phyloP scores from a whole-genome alignment of 2,329 filamentous ascomycete species.

The Cladophialophora carrionii region DNA sequence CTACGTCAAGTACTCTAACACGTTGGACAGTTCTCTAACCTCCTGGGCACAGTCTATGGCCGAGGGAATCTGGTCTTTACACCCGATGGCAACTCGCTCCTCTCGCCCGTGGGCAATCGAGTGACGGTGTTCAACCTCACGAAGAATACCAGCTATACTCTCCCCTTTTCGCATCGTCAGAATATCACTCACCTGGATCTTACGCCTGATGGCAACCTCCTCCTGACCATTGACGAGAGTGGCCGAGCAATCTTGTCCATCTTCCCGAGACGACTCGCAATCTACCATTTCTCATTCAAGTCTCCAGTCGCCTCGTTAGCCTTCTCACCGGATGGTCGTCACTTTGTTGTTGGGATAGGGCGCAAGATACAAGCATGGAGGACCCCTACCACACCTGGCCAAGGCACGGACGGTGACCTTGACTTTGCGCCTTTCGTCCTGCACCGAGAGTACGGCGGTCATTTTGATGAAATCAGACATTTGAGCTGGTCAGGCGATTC shows the following conservation, averaged over 20 bases:
- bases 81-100: conserved; percentile 91
- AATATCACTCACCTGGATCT: conserved; percentile 89
- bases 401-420: conserved; percentile 75
- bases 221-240: conserved; percentile 92
- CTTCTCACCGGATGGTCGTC: conserved; percentile 86
- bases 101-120: conserved; percentile 94
- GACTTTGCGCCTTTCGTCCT: conserved; percentile 94
- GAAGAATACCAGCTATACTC: conserved; percentile 63
- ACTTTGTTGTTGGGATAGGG: conserved; percentile 88
- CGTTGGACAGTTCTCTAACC: conserved; percentile 82
- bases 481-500: conserved; percentile 97
- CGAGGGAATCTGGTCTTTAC: conserved; percentile 97
- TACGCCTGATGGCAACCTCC: conserved; percentile 84
- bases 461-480: conserved; percentile 82
- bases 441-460: conserved; percentile 81
- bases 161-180: conserved; percentile 81
- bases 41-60: conserved; percentile 97
- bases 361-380: conserved; percentile 94
- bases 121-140: conserved; percentile 96
- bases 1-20: conserved; percentile 14
- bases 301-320: conserved; percentile 78
- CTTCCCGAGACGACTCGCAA: conserved; percentile 77
- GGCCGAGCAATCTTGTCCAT: conserved; percentile 93
- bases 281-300: conserved; percentile 96
- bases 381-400: conserved; percentile 85